Conservation (phyloP, 345 rosid genomes). For the Citrus inodora region DNA sequence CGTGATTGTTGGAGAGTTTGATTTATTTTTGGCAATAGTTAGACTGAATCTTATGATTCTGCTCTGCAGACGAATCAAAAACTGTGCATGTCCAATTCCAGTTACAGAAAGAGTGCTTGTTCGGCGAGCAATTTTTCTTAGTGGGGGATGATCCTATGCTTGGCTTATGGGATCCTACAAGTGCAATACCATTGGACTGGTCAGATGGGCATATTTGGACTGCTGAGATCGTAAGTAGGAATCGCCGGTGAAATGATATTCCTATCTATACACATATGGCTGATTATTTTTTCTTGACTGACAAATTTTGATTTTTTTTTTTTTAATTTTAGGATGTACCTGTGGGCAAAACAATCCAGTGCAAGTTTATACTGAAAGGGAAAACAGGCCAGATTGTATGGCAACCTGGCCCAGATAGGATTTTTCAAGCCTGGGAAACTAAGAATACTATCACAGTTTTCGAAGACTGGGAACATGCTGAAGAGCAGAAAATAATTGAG, state of each 20-base stretch:
- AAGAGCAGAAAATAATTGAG: slow-evolving; percentile 53
- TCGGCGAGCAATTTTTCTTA: slow-evolving; percentile 70
- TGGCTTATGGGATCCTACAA: slow-evolving; percentile 74
- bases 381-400: slow-evolving; percentile 41
- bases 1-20: not conserved
- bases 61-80: slow-evolving; percentile 33
- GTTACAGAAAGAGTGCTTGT: slow-evolving; percentile 64
- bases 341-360: slow-evolving; percentile 49
- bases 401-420: slow-evolving; percentile 81
- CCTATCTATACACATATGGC: not conserved
- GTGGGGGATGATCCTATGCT: slow-evolving; percentile 68
- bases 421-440: slow-evolving; percentile 52
- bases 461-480: slow-evolving; percentile 79
- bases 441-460: slow-evolving; percentile 39
- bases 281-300: not conserved
- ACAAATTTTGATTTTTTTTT: slow-evolving; percentile 16
- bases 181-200: slow-evolving; percentile 72
- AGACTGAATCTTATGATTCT: not conserved
- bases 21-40: not conserved
- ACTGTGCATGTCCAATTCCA: slow-evolving; percentile 64
- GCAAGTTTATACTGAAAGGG: slow-evolving; percentile 65
- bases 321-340: slow-evolving; percentile 50
- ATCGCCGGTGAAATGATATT: not conserved
- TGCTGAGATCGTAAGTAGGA: slow-evolving; percentile 52
- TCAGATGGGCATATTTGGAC: slow-evolving; percentile 82